Conservation (phyloP, 1,284 basidiomycete species). For the Kalmanozyma brasiliensis region DNA sequence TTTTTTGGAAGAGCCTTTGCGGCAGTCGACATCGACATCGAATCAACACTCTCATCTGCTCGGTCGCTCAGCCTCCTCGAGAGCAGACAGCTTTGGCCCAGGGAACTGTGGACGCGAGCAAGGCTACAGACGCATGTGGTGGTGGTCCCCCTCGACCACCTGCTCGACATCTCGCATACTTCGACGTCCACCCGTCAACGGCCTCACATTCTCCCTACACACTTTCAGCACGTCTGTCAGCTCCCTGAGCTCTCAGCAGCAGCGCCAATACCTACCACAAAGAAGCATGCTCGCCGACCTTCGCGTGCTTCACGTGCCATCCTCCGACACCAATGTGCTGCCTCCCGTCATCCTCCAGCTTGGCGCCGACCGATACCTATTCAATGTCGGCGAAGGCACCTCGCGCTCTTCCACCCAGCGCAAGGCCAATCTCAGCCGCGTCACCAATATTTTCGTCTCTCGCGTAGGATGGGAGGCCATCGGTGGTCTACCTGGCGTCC, state of each 20-base stretch:
- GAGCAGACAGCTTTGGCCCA: background rate
- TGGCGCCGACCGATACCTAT: constrained; percentile 82
- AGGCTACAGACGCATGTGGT: constrained; percentile 31
- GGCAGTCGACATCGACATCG: too few relatives aligned
- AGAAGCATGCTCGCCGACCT: constrained; percentile 46
- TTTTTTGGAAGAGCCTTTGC: background rate
- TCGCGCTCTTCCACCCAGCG: constrained; percentile 79
- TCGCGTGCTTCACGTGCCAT: constrained; percentile 57
- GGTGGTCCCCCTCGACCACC: constrained; percentile 18
- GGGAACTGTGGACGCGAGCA: background rate
- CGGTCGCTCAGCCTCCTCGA: background rate
- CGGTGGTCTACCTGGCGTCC: constrained; percentile 72
- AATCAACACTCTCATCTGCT: background rate
- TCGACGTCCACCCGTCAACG: background rate
- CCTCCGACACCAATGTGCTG: constrained; percentile 76
- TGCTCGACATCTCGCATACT: constrained; percentile 4
- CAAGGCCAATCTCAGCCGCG: constrained; percentile 74
- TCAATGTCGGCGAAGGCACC: constrained; percentile 85
- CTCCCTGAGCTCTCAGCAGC: background rate
- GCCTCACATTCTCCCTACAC: background rate
- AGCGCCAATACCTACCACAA: background rate
- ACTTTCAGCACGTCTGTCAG: constrained; percentile 4
- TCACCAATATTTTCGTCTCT: constrained; percentile 79
- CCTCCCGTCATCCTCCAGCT: constrained; percentile 80
- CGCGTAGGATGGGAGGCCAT: constrained; percentile 73